These are phyloP conservation scores for Scytalidium sp. DNA, from an alignment of 2,329 filamentous ascomycete species.

Conservation along the genomic window DNA sequence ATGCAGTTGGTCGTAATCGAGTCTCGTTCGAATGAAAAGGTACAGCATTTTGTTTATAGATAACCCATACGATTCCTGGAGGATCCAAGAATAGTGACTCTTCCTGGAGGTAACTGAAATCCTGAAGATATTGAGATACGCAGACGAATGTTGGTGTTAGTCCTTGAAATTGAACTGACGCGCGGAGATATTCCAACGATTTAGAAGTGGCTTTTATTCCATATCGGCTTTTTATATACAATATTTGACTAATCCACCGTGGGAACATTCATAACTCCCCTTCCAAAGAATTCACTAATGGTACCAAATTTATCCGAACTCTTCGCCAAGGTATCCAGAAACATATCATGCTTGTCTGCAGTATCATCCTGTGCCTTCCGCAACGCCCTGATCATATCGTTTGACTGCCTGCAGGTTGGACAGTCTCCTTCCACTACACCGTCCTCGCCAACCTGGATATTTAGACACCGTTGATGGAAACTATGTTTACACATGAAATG, in stretches of 20 bases:
- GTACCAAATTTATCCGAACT: constrained; percentile 86
- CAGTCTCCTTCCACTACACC: constrained; percentile 71
- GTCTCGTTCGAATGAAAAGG: too few species aligned
- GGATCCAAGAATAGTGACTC: too few species aligned
- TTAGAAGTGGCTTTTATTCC: too few species aligned
- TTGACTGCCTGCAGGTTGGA: constrained; percentile 78
- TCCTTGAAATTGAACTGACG: too few species aligned
- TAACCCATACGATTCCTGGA: too few species aligned
- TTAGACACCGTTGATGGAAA: constrained; percentile 90
- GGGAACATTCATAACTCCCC: constrained; percentile 75
- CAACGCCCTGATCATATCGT: constrained; percentile 86
- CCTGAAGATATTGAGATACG: too few species aligned
- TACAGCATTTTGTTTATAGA: too few species aligned
- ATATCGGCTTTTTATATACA: neutral
- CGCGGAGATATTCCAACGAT: too few species aligned
- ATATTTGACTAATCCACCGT: constrained; percentile 5
- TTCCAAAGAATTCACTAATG: constrained; percentile 90
- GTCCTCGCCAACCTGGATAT: constrained; percentile 42
- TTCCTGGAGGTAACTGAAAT: too few species aligned
- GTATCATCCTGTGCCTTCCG: constrained; percentile 82
- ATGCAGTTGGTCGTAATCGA: too few species aligned
- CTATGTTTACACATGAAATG: constrained; percentile 97
- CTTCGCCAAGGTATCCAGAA: constrained; percentile 73
- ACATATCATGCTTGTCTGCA: constrained; percentile 83
- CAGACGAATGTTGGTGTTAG: too few species aligned